Percentiles rank a stretch among this genome's conserved stretches.
Evolutionary conservation across 2,329 filamentous ascomycete species (phyloP).

Genomic region (Lizonia empirigonia): DNA sequence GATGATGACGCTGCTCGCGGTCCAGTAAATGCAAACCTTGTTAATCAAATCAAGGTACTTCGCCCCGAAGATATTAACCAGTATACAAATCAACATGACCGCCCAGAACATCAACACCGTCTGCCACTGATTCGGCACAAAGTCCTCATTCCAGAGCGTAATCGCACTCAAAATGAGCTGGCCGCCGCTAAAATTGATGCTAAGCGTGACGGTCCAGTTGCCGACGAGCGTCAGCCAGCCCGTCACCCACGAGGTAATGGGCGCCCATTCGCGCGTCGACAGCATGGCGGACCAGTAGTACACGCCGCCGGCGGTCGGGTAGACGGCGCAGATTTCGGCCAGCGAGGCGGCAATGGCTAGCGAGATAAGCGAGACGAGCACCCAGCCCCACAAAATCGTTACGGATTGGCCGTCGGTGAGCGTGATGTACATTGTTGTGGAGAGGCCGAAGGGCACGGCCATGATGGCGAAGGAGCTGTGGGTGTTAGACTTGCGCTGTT

Average conservation of each 20-base stretch:
- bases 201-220: conserved; percentile 69
- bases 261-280: conserved; percentile 67
- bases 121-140: conserved; percentile 70
- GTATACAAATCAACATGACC: conserved; percentile 68
- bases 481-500: too few relatives aligned
- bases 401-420: conserved; percentile 71
- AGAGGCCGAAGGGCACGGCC: conserved; percentile 71
- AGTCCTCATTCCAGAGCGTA: conserved; percentile 72
- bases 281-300: conserved; percentile 75
- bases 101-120: conserved; percentile 75
- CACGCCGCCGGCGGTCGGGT: conserved; percentile 75
- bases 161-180: conserved; percentile 69
- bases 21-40: conserved; percentile 77
- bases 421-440: conserved; percentile 71
- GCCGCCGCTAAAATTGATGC: conserved; percentile 73
- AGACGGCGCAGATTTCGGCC: conserved; percentile 76
- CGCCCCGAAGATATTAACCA: conserved; percentile 68
- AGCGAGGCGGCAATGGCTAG: conserved; percentile 72
- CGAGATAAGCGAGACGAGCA: conserved; percentile 69
- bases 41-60: conserved; percentile 71
- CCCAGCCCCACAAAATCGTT: conserved; percentile 73
- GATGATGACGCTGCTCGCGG: conserved; percentile 67
- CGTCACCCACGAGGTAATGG: conserved; percentile 70
- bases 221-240: conserved; percentile 75
- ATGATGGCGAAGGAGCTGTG: conserved; percentile 72